Conservation (phyloP, 169 alveolate species). For the Cryptosporidium felis region DNA sequence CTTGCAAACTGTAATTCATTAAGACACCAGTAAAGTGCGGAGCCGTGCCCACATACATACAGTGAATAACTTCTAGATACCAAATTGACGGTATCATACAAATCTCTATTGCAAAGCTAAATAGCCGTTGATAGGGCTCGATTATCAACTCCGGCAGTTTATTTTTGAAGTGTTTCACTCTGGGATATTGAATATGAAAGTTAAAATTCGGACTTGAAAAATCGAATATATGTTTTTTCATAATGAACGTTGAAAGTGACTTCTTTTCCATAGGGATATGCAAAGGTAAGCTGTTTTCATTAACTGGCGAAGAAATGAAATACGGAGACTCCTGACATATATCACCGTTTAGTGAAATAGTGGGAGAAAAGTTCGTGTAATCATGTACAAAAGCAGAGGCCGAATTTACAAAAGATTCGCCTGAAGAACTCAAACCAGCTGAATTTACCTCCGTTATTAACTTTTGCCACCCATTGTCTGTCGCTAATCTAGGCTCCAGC, state of each 20-base stretch:
- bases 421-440: background rate
- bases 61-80: constrained; percentile 12
- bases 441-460: background rate
- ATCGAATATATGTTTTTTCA: background rate
- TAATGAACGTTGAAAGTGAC: background rate
- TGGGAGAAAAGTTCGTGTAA: background rate
- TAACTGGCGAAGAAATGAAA: background rate
- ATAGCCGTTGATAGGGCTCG: background rate
- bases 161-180: constrained; percentile 7
- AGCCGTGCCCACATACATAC: constrained; percentile 18
- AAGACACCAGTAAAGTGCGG: background rate
- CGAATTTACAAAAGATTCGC: background rate
- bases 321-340: background rate
- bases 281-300: background rate
- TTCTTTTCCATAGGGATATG: constrained; percentile 11
- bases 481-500: background rate
- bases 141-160: background rate
- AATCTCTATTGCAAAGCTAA: constrained; percentile 9
- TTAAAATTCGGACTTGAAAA: background rate
- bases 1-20: constrained; percentile 8
- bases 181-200: constrained; percentile 8
- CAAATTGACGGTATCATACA: constrained; percentile 30
- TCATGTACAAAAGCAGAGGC: background rate
- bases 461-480: constrained; percentile 15
- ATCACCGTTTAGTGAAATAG: background rate